Evolutionary conservation across 2,329 filamentous ascomycete species (phyloP).

Genomic region (Emericellopsis atlantica): DNA sequence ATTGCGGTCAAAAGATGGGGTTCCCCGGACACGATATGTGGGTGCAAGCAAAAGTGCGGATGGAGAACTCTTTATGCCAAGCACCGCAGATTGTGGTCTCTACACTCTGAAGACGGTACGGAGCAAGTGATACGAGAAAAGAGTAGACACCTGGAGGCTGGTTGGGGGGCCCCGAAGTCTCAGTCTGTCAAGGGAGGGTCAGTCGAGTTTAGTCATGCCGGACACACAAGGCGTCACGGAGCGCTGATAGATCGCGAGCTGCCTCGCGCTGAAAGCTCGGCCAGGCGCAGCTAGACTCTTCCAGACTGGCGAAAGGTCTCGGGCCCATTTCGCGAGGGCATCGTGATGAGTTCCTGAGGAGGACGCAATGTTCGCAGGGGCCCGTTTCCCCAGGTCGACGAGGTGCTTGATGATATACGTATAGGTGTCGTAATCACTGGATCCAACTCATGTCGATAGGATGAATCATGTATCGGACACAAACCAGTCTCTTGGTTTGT

Average conservation of each 20-base stretch:
- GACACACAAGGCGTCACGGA: neutral
- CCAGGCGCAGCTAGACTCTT: neutral
- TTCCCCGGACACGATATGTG: no score
- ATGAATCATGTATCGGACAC: no score
- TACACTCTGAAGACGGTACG: neutral
- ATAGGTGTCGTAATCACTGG: no score
- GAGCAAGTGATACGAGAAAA: neutral
- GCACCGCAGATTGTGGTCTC: no score
- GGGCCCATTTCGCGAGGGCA: neutral
- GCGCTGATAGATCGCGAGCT: neutral
- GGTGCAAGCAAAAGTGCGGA: no score
- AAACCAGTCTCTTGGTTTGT: no score
- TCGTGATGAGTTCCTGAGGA: neutral
- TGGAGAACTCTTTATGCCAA: no score
- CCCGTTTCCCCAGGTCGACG: neutral
- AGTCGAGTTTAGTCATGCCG: constrained; percentile 5
- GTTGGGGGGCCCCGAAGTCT: constrained; percentile 1
- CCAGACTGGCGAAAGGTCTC: constrained; percentile 1
- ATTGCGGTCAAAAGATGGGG: no score
- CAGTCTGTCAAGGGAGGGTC: constrained; percentile 4
- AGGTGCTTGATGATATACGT: no score
- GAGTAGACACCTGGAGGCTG: neutral
- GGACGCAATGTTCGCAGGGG: neutral
- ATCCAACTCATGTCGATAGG: no score
- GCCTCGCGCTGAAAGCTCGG: neutral